phyloP scores from a whole-genome alignment of 257 asterid genomes.

The Gentiana straminea region DNA sequence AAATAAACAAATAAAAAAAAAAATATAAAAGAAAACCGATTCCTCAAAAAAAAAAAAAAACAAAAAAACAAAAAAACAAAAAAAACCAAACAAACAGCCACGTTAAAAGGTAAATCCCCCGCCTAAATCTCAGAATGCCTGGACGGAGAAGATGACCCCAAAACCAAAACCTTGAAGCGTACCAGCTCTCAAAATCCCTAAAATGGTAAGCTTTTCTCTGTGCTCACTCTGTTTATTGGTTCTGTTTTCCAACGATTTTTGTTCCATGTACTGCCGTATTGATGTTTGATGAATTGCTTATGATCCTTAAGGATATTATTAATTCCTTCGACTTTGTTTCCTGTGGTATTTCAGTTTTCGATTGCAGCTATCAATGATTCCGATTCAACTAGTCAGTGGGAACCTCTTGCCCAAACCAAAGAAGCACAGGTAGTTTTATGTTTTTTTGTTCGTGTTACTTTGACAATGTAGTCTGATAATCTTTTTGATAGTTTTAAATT shows the following conservation, averaged over 20 bases:
- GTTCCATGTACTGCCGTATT: too few species aligned
- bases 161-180: neutral
- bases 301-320: neutral
- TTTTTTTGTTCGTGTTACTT: too few species aligned
- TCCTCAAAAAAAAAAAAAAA: too few species aligned
- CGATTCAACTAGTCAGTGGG: slow-evolving; percentile 63
- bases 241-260: too few species aligned
- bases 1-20: too few species aligned
- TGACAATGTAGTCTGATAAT: too few species aligned
- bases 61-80: too few species aligned
- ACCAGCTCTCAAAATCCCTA: slow-evolving; percentile 1
- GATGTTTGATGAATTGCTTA: too few species aligned
- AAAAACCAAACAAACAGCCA: neutral
- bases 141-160: neutral
- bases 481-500: too few species aligned
- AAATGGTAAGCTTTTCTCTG: slow-evolving; percentile 8
- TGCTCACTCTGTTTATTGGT: neutral
- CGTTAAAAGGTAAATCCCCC: slow-evolving; percentile 1
- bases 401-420: slow-evolving; percentile 90
- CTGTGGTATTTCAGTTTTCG: slow-evolving; percentile 56
- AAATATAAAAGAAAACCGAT: too few species aligned
- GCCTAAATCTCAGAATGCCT: slow-evolving; percentile 4
- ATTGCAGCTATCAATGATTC: slow-evolving; percentile 87
- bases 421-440: slow-evolving; percentile 75
- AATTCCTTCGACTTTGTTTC: neutral